These are phyloP conservation scores for Corrigiola litoralis DNA, from an alignment of 179 eudicot genomes.

Conservation along the genomic window DNA sequence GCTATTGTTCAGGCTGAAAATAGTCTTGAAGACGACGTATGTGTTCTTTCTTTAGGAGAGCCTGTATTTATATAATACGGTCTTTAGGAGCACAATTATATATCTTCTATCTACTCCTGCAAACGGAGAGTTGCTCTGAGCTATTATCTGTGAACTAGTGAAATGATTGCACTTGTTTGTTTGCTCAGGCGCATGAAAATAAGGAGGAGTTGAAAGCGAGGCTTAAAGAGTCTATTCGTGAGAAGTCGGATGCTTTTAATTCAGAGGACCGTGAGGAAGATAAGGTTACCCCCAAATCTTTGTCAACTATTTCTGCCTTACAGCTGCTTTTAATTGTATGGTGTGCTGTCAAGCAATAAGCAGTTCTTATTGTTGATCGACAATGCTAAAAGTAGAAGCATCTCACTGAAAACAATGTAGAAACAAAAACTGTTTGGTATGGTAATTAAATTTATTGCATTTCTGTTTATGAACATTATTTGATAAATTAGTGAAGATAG, in stretches of 20 bases:
- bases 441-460: no score
- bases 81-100: no score
- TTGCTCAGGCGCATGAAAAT: slow-evolving; percentile 58
- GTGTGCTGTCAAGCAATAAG: background rate
- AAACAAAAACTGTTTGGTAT: no score
- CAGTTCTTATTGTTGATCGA: no score
- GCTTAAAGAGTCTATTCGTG: slow-evolving; percentile 77
- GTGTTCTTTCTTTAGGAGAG: slow-evolving; percentile 33
- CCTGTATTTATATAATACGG: slow-evolving; percentile 12
- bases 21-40: slow-evolving; percentile 67
- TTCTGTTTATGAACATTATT: no score
- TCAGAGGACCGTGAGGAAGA: slow-evolving; percentile 68
- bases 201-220: slow-evolving; percentile 78
- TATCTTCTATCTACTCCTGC: background rate
- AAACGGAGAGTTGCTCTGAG: background rate
- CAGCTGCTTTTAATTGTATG: no score
- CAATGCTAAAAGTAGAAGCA: no score
- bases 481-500: no score
- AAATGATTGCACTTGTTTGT: slow-evolving; percentile 1
- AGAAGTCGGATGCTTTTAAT: slow-evolving; percentile 78
- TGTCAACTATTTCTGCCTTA: background rate
- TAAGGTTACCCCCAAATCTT: slow-evolving; percentile 47
- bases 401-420: no score
- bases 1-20: slow-evolving; percentile 89
- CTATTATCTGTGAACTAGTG: background rate